These are phyloP conservation scores for Manihot esculenta DNA, from an alignment of 441 rosid genomes.

Conservation along the genomic window DNA sequence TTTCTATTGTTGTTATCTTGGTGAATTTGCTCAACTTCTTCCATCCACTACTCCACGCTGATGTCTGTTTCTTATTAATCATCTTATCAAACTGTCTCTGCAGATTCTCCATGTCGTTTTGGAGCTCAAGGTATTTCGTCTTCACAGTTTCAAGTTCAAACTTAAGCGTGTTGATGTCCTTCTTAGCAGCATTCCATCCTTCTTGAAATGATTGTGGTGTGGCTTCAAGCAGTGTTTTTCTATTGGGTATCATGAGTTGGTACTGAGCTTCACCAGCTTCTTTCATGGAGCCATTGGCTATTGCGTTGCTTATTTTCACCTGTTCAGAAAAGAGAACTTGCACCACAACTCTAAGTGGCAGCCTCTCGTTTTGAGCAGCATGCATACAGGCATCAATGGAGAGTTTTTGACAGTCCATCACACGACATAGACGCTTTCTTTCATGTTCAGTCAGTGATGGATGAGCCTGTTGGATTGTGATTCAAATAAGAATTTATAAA, in stretches of 20 bases:
- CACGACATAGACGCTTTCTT: constrained; percentile 87
- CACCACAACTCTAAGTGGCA: constrained; percentile 82
- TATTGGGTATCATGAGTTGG: constrained; percentile 71
- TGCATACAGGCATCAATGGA: constrained; percentile 96
- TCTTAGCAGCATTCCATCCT: constrained; percentile 90
- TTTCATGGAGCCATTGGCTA: constrained; percentile 63
- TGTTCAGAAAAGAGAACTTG: constrained; percentile 97
- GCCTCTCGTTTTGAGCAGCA: constrained; percentile 92
- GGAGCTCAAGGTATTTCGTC: constrained; percentile 80
- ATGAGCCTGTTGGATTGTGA: constrained; percentile 63
- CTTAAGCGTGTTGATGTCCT: constrained; percentile 85
- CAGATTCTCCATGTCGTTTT: constrained; percentile 78
- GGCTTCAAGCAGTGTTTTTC: constrained; percentile 81
- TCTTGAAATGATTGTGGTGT: constrained; percentile 95
- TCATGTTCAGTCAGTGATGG: constrained; percentile 91
- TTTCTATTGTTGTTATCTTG: constrained; percentile 59
- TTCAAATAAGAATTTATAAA: constrained; percentile 1
- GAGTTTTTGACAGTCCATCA: constrained; percentile 96
- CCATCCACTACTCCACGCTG: constrained; percentile 91
- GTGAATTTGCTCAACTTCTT: constrained; percentile 85
- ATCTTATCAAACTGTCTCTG: constrained; percentile 80
- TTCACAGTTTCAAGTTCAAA: constrained; percentile 88
- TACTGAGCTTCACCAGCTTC: constrained; percentile 56
- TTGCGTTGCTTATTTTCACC: constrained; percentile 80
- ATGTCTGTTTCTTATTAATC: constrained; percentile 62